Conservation (phyloP, 768 basidiomycete genomes). For the Amanita fuliginea region DNA sequence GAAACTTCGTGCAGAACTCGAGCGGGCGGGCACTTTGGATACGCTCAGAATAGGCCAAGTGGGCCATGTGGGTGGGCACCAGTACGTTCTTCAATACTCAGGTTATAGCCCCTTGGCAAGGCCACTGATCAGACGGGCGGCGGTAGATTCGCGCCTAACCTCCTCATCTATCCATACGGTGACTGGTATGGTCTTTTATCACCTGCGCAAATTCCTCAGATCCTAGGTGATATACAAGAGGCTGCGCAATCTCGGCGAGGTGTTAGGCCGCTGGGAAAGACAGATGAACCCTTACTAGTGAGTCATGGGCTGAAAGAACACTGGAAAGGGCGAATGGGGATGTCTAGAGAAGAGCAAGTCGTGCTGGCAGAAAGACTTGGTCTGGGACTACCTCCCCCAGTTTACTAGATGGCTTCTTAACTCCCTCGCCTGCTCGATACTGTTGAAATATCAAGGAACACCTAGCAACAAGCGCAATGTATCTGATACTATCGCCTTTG, state of each 20-base stretch:
- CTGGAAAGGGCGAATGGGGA: slow-evolving; percentile 2
- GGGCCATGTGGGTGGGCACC: slow-evolving; percentile 77
- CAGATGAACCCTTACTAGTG: not conserved
- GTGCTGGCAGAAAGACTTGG: not conserved
- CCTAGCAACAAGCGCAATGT: too few species aligned
- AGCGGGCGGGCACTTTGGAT: slow-evolving; percentile 14
- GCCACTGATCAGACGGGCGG: not conserved
- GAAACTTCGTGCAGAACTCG: slow-evolving; percentile 43
- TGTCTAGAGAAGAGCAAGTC: not conserved
- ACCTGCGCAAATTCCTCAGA: not conserved
- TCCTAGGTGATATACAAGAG: not conserved
- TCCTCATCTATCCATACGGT: slow-evolving; percentile 58
- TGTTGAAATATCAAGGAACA: too few species aligned
- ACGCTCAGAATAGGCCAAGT: slow-evolving; percentile 40
- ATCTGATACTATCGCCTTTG: too few species aligned
- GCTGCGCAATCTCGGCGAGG: not conserved
- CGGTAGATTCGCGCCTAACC: slow-evolving; percentile 54
- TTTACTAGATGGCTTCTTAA: not conserved
- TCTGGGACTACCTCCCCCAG: not conserved
- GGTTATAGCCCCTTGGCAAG: too few species aligned
- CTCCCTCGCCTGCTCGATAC: too few species aligned
- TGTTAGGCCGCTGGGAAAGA: not conserved
- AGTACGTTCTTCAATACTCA: slow-evolving; percentile 46
- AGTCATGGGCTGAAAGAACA: not conserved
- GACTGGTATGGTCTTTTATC: slow-evolving; percentile 43